Percentiles rank a stretch among this genome's conserved stretches.
These are phyloP conservation scores for Magnaporthales sp. DNA, from an alignment of 2,329 filamentous ascomycete genomes.

Conservation along the genomic window DNA sequence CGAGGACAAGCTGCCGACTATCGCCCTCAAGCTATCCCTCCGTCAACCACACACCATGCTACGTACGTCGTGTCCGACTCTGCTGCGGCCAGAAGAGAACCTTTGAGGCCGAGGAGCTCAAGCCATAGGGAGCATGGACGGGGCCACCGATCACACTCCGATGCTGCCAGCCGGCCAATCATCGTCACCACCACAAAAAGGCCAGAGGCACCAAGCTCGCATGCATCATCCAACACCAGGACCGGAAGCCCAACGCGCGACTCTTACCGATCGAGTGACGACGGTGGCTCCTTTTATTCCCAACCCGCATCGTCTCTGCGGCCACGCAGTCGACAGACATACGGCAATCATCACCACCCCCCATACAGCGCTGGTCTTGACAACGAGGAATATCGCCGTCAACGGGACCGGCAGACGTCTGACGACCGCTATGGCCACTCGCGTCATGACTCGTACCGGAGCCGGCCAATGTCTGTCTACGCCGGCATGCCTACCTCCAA, in stretches of 20 bases:
- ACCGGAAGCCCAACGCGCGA: slow-evolving; percentile 39
- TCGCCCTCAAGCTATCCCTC: slow-evolving; percentile 21
- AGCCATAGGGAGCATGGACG: slow-evolving; percentile 40
- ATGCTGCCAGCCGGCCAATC: slow-evolving; percentile 41
- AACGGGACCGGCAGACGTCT: slow-evolving; percentile 32
- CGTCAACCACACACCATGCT: slow-evolving; percentile 38
- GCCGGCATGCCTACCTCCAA: slow-evolving; percentile 33
- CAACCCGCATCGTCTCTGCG: slow-evolving; percentile 47
- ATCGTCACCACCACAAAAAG: slow-evolving; percentile 37
- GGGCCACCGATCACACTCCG: slow-evolving; percentile 36
- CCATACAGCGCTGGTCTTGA: slow-evolving; percentile 40
- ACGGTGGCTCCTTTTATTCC: slow-evolving; percentile 36
- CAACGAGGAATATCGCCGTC: slow-evolving; percentile 40
- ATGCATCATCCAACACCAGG: slow-evolving; percentile 28
- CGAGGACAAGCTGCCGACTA: slow-evolving; percentile 15
- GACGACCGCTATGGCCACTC: slow-evolving; percentile 26
- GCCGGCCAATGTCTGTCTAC: slow-evolving; percentile 37
- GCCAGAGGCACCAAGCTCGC: slow-evolving; percentile 16
- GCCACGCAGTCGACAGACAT: slow-evolving; percentile 32
- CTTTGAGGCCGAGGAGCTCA: slow-evolving; percentile 24
- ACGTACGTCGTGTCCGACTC: slow-evolving; percentile 49
- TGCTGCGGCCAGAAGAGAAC: slow-evolving; percentile 16
- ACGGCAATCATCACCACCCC: slow-evolving; percentile 11
- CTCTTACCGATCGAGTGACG: slow-evolving; percentile 41
- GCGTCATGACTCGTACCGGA: slow-evolving; percentile 27